These are phyloP conservation scores for Boletus smithii DNA, from an alignment of 1,284 basidiomycete species.

Conservation along the genomic window DNA sequence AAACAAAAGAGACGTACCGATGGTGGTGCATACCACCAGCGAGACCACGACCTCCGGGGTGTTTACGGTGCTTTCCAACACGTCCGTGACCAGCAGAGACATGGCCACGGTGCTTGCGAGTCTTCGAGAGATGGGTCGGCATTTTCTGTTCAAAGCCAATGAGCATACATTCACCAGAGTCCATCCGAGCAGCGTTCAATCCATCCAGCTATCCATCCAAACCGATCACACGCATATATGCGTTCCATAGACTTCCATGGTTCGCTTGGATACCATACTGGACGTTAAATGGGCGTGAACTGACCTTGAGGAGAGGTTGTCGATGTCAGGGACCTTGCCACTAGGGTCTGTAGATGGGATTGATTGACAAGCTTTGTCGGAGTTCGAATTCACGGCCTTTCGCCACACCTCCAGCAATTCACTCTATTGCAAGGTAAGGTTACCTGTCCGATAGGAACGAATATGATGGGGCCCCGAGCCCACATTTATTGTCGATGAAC, in stretches of 20 bases:
- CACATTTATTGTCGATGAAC: conserved; percentile 74
- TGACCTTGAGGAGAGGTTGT: conserved; percentile 63
- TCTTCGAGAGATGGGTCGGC: conserved; percentile 94
- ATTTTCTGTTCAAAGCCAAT: conserved; percentile 55
- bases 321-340: conserved; percentile 37
- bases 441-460: neutral
- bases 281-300: conserved; percentile 35
- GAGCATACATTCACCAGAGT: conserved; percentile 28
- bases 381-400: conserved; percentile 24
- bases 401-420: conserved; percentile 14
- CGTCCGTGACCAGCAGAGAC: conserved; percentile 99
- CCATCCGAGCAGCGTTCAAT: conserved; percentile 30
- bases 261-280: conserved; percentile 4
- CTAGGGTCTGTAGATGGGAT: conserved; percentile 5
- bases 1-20: conserved; percentile 56
- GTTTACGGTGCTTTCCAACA: conserved; percentile 99
- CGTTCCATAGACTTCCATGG: conserved; percentile 28
- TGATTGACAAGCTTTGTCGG: conserved; percentile 17
- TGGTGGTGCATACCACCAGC: conserved; percentile 99
- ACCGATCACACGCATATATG: conserved; percentile 25
- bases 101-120: conserved; percentile 98
- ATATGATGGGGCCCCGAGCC: conserved; percentile 50
- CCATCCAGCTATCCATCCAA: conserved; percentile 49
- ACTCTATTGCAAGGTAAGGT: conserved; percentile 17
- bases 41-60: conserved; percentile 99